These are phyloP conservation scores for Fomes fomentarius DNA, from an alignment of 1,284 basidiomycete genomes.

Conservation along the genomic window DNA sequence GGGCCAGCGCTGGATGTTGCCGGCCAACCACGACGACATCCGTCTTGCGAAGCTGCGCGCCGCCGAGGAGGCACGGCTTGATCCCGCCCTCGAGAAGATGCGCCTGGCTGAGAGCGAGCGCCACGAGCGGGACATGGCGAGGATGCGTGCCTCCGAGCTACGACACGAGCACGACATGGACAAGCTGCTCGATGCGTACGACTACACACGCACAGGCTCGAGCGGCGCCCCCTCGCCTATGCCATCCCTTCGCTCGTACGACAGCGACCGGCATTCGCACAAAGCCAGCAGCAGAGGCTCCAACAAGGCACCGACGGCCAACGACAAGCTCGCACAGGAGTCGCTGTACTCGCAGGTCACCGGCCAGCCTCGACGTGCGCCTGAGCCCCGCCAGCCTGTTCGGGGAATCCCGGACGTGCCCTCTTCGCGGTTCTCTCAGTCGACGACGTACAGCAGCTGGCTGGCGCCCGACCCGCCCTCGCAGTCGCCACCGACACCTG, in stretches of 20 bases:
- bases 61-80: constrained; percentile 53
- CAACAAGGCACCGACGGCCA: not conserved
- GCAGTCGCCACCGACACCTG: constrained; percentile 49
- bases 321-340: constrained; percentile 44
- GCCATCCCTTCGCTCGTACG: constrained; percentile 33
- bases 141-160: constrained; percentile 46
- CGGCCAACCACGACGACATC: constrained; percentile 42
- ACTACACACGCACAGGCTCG: constrained; percentile 42
- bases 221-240: constrained; percentile 41
- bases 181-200: constrained; percentile 55
- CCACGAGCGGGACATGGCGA: constrained; percentile 50
- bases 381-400: constrained; percentile 72
- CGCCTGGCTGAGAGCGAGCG: constrained; percentile 56
- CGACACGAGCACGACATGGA: constrained; percentile 52
- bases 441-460: constrained; percentile 40
- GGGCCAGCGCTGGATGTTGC: constrained; percentile 31
- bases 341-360: constrained; percentile 74
- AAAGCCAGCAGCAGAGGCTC: constrained; percentile 18
- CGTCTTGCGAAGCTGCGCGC: constrained; percentile 45
- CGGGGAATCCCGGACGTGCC: constrained; percentile 40
- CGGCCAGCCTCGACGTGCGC: constrained; percentile 56
- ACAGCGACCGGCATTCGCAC: constrained; percentile 21
- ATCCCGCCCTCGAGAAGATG: constrained; percentile 48
- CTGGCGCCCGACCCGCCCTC: constrained; percentile 25
- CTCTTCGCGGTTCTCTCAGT: constrained; percentile 47